Conservation (phyloP, 2,329 filamentous ascomycete species). For the Xylariaceae sp. region DNA sequence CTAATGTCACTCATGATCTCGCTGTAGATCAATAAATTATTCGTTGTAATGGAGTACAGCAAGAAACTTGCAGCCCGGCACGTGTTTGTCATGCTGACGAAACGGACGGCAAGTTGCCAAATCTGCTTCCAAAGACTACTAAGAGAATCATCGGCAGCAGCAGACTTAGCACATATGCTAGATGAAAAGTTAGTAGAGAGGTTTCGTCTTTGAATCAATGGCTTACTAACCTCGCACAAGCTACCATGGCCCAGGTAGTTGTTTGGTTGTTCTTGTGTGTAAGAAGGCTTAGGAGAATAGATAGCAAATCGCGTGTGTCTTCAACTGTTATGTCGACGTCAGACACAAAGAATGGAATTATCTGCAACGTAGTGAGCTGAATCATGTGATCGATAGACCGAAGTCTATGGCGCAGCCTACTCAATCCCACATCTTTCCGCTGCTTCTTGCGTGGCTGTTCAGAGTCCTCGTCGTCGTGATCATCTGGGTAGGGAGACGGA, state of each 20-base stretch:
- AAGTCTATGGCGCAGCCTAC: constrained; percentile 46
- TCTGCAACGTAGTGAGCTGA: constrained; percentile 50
- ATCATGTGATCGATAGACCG: constrained; percentile 40
- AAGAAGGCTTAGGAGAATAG: constrained; percentile 53
- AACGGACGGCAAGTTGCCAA: constrained; percentile 70
- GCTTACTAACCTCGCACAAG: constrained; percentile 61
- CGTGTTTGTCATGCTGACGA: constrained; percentile 62
- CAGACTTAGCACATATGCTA: constrained; percentile 43
- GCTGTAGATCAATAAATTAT: constrained; percentile 61
- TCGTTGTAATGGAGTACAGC: constrained; percentile 61
- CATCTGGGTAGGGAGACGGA: constrained; percentile 19
- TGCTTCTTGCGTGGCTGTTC: constrained; percentile 51
- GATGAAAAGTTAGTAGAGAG: constrained; percentile 10
- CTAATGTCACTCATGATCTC: constrained; percentile 64
- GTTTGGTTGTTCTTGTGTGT: constrained; percentile 63
- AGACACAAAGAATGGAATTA: constrained; percentile 53
- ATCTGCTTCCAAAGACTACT: constrained; percentile 59
- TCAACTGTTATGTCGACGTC: constrained; percentile 42
- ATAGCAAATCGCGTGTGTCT: constrained; percentile 51
- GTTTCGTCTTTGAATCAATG: not conserved
- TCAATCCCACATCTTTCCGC: constrained; percentile 39
- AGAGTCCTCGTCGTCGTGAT: constrained; percentile 39
- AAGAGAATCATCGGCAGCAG: constrained; percentile 38
- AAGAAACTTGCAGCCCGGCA: constrained; percentile 74
- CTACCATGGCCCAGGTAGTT: constrained; percentile 78